Evolutionary conservation across 441 rosid species (phyloP), one percentile per base, ranked within the genome.

Genomic region (Biscutella laevigata): DNA sequence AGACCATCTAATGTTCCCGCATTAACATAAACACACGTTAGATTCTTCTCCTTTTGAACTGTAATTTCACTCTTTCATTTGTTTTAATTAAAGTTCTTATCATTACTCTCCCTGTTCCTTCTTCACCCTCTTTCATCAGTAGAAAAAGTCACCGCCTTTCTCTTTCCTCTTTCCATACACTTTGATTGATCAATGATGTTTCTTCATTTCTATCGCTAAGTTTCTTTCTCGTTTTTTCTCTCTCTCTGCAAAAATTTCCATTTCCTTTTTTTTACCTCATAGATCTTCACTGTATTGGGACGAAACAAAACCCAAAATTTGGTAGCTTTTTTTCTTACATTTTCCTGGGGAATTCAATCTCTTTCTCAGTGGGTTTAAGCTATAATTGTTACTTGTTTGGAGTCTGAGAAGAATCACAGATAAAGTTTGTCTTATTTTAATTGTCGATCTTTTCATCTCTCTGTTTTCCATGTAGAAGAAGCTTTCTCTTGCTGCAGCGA

Each of bases 1-100:
- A 53, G 61, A 59, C 71, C 71, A 44, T 66, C 60, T 57, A 57
- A 65, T 58, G 70, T 63, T 57, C 59, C 64, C 53, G 22, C 60
- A 26, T 66, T 59, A 53, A 53, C 32, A 25, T 59, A 45, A 66
- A 45, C 50, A 15, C 51, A 64, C 69, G 51, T 56, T 38, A 46
- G 61, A 67, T 67, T 53, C 71, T 66, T 53, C 40, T 19, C 16
- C 66, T 59, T 66, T 66, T 66, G 52, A 46, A 59, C 71, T 59
- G 71, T 66, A 52, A 64, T 38, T 53, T 53, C 59, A 28, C 60
- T 58, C 36, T 14, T 26, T 62, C n/a, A n/a, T n/a, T 14, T 7
- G 4, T 52, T 33, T 15, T 32, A 47, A 4, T 63, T 47, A 39
- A 43, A 32, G 13, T 20, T 54, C 35, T 55, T 40, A 33, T 58